Conservation (phyloP, 495 filamentous ascomycete species). For the Daldinia grandis region DNA sequence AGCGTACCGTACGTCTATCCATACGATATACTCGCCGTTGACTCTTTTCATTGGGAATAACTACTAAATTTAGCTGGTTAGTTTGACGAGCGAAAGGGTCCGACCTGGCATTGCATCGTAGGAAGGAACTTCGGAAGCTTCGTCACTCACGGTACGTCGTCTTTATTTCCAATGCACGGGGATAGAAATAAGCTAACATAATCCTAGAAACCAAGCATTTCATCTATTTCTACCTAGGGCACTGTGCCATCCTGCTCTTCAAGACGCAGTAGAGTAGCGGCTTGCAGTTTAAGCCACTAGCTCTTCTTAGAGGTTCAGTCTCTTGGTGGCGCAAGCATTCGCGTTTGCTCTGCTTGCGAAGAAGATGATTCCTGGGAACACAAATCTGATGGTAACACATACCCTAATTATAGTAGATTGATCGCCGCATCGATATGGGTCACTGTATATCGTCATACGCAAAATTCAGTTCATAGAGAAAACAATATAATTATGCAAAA, state of each 20-base stretch:
- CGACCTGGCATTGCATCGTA: conserved; percentile 98
- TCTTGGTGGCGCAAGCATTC: background rate
- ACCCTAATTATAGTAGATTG: conserved; percentile 1
- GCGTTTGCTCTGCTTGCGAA: conserved; percentile 3
- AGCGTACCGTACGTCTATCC: conserved; percentile 76
- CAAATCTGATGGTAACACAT: background rate
- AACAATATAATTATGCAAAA: conserved; percentile 12
- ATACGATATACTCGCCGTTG: background rate
- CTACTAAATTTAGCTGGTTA: conserved; percentile 48
- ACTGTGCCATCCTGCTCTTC: conserved; percentile 98
- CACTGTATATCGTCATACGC: conserved; percentile 9
- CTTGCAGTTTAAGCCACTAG: background rate
- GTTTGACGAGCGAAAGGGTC: conserved; percentile 91
- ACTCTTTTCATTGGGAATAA: background rate
- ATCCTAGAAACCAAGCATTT: conserved; percentile 95
- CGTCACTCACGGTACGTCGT: conserved; percentile 86
- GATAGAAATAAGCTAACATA: conserved; percentile 16
- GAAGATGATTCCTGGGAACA: conserved; percentile 4
- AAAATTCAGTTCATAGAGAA: conserved; percentile 13
- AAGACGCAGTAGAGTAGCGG: conserved; percentile 82
- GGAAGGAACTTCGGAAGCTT: conserved; percentile 99
- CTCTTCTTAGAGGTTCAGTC: background rate
- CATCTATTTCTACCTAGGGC: conserved; percentile 99
- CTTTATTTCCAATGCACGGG: background rate
- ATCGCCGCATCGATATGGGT: conserved; percentile 2